phyloP scores from a whole-genome alignment of 768 basidiomycete genomes.

The Agrocybe praecox region DNA sequence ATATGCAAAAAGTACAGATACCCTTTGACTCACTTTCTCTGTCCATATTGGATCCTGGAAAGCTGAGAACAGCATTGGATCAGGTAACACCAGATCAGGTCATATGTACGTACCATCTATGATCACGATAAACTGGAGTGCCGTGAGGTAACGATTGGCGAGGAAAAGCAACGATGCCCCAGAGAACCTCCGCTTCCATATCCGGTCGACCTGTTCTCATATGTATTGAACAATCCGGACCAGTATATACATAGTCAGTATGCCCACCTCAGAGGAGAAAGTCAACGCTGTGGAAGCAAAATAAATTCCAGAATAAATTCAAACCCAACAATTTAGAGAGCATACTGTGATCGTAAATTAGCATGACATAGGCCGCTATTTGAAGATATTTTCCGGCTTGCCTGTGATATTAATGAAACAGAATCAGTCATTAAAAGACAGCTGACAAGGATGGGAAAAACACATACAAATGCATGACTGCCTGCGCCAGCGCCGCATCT shows the following conservation, averaged over 20 bases:
- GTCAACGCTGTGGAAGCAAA: too few species aligned
- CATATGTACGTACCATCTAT: constrained; percentile 9
- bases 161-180: constrained; percentile 27
- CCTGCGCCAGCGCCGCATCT: too few species aligned
- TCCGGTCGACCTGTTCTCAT: constrained; percentile 24
- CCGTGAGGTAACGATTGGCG: constrained; percentile 30
- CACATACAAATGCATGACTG: too few species aligned
- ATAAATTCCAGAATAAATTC: too few species aligned
- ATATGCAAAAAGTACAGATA: too few species aligned
- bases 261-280: too few species aligned
- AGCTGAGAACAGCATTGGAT: neutral
- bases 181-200: constrained; percentile 27
- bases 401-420: neutral
- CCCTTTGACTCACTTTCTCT: constrained; percentile 6
- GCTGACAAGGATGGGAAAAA: neutral
- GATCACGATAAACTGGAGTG: constrained; percentile 23
- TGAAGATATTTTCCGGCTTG: constrained; percentile 21
- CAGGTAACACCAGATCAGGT: neutral
- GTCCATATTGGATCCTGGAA: constrained; percentile 19
- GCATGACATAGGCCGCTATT: constrained; percentile 17
- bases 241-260: too few species aligned
- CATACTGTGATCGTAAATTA: constrained; percentile 20
- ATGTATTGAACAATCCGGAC: neutral
- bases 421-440: neutral
- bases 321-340: constrained; percentile 9